These are phyloP conservation scores for Mrakia frigida DNA, from an alignment of 768 basidiomycete species.

Conservation along the genomic window DNA sequence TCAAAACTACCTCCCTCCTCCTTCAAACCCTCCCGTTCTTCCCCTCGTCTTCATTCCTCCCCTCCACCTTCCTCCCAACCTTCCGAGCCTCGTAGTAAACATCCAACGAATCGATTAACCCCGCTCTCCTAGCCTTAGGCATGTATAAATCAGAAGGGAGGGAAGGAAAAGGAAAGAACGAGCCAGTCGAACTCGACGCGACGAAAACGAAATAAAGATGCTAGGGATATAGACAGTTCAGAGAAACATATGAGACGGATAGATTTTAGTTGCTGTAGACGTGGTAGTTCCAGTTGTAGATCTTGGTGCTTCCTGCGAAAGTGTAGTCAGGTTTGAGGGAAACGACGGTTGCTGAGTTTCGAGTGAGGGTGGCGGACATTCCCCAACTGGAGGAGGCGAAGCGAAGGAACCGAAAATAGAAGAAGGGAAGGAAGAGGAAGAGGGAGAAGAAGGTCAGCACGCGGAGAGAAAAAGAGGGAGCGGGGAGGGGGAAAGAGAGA, in stretches of 20 bases:
- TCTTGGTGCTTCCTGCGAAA: slow-evolving; percentile 38
- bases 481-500: not conserved
- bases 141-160: not conserved
- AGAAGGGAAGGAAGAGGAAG: no score
- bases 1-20: no score
- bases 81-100: not conserved
- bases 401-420: not conserved
- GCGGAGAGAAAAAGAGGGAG: no score
- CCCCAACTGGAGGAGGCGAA: not conserved
- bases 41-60: no score
- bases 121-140: not conserved
- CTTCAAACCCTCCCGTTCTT: not conserved
- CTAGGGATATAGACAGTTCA: no score
- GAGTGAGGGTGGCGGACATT: slow-evolving; percentile 54
- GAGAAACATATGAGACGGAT: no score
- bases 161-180: not conserved
- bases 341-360: slow-evolving; percentile 52
- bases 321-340: slow-evolving; percentile 36
- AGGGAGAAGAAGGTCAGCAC: no score
- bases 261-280: not conserved
- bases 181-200: not conserved
- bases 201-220: not conserved
- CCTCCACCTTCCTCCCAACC: not conserved
- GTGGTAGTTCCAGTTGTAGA: slow-evolving; percentile 46
- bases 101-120: not conserved